Evolutionary conservation across 805 yeast species (phyloP), one percentile per base, ranked within the genome.

Genomic region (Lachancea thermotolerans): DNA sequence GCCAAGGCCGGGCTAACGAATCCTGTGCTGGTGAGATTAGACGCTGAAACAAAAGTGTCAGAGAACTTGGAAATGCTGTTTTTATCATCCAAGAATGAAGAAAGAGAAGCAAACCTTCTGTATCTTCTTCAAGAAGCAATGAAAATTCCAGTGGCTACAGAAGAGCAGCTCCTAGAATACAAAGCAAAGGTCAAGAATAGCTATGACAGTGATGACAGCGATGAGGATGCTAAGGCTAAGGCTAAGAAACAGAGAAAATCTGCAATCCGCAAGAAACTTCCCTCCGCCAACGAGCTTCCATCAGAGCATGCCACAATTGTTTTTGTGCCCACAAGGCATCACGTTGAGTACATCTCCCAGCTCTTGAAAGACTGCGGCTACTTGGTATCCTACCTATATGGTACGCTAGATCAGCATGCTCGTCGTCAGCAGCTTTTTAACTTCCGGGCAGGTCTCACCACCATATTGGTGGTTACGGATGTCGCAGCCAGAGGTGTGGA

Each of bases 401-500:
- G 99, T 65, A 77, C 97, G 1, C 73, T 93, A 50, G 98, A 93
- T 67, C 99, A 93, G 62, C 82, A 80, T 55, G 99, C 99, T 1
- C 82, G 99, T 74, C 82, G 82, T 49, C 82, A 85, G 55, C 98
- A 93, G 62, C 70, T 93, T 41, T 75, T 82, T 58, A 82, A 88
- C 54, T 93, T 93, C 67, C 73, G 96, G 56, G 71, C 82, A 1
- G 99, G 97, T 1, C 70, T 85, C 38, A 80, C 96, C 4, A 79
- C 85, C 28, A 64, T 93, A n/a, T 66, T 93, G 62, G 97, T 93
- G 9, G 99, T 93, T 45, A 93, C 99, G 1, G 99, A 93, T 72
- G 98, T 87, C 52, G 96, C 96, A 21, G 99, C 99, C 1, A 82
- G 99, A 72, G 99, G 99, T 81, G 89, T 85, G 57, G 95, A 85